Evolutionary conservation across 1,139 yeast genomes (phyloP), one percentile per base, ranked within the genome.

Genomic region (Saccharomycopsis hybrid): DNA sequence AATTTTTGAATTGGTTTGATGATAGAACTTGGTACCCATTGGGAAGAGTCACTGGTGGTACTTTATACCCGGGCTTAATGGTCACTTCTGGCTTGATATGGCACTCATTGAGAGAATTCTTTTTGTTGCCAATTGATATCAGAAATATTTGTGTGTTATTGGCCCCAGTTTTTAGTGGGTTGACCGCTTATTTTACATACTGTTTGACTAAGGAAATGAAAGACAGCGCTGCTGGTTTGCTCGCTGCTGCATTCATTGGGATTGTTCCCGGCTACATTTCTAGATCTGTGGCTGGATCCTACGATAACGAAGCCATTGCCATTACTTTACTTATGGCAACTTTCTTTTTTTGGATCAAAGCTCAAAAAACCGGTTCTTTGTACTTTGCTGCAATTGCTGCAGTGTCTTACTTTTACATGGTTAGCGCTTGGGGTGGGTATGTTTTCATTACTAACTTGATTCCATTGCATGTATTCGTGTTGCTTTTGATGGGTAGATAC

Each of bases 351-450:
- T 94, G 99, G 99, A 85, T 92, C 68, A 89, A 88, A 68, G 83
- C 96, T 13, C 77, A 88, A 69, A 92, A 90, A 67, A 71, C 85
- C 46, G 99, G 99, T 33, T 86, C 96, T 2, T 83, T 89, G 18
- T 76, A 86, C 59, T 87, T 83, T 73, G 95, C 90, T 24, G 76
- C 94, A 3, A 70, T 85, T 60, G 82, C 97, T 37, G 95, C 98
- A 2, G 66, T 88, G 45, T 85, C 83, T 61, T 94, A 94, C 72
- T 94, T 94, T 68, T 94, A 94, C 74, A 94, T 94, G 99, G 99
- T 94, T 48, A 84, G 96, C 49, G 98, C 99, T n/a, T 94, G 99
- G 99, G 98, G 98, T 73, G 99, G 99, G 27, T 94, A 94, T 65
- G 99, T 92, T 47, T 94, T 94, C 72, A 94, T 94, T 69, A 94